Evolutionary conservation across 192 early-diverging fungal species (phyloP), one percentile per base, ranked within the genome.

Genomic region (Backusella morwellensis): DNA sequence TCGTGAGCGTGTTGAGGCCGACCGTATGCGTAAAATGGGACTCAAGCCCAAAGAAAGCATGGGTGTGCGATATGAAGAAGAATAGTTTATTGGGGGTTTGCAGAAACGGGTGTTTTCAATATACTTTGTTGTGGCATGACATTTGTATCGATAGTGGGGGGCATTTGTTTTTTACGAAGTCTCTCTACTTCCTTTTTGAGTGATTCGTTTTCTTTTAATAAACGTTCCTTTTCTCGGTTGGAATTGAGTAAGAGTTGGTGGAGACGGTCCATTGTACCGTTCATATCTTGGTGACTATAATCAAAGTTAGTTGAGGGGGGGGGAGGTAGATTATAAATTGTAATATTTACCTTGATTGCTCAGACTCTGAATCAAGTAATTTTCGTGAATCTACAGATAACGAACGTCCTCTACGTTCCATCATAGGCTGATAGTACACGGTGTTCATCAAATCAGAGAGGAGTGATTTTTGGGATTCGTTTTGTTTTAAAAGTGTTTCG

Each of bases 11-110:
- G 81, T 90, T 19, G 83, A 86, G 44, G 85, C 85, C 0, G 89
- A 90, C 67, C 66, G 81, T 21, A 73, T 90, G 78, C 78, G 89
- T 35, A 83, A 82, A 63, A 77, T 90, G 82, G 89, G 89, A 2
- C 70, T 88, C 1, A 86, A 81, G 66, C 76, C 86, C 35, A 86
- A 85, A 38, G 70, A 81, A n/a, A 76, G 68, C 42, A 86, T 86
- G 68, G 87, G 87, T 35, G 84, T 88, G 1, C 72, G 87, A 50
- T 88, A 88, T 72, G 87, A 88, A 35, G 81, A 79, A 74, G 69
- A 36, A 36, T 72, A 42, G 42, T 9, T 32, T 32, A 32, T 32
- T 32, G 32, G 11, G 56, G 56, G 4, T 26, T 26, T 63, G 56
- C 9, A 21, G 54, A 56, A 8, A 56, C n/a, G 3, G 56, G 21